Evolutionary conservation across 2,329 filamentous ascomycete genomes (phyloP).

Genomic region (Metarhizium brunneum): DNA sequence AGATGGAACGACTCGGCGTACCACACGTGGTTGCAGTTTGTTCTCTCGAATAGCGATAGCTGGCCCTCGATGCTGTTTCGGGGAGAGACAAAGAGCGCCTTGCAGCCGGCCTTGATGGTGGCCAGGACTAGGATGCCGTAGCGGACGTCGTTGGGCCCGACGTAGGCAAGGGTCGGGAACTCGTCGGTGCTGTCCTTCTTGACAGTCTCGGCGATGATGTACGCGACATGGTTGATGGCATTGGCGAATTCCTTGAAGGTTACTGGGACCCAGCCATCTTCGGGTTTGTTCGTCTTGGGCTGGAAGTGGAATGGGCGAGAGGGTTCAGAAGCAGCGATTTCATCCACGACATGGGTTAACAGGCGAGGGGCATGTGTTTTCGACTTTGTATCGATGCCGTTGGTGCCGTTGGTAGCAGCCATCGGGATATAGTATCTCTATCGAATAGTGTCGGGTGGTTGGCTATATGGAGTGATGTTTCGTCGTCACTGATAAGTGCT

Average conservation of each 20-base stretch:
- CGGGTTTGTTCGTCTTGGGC: slow-evolving; percentile 14
- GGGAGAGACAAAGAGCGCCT: slow-evolving; percentile 8
- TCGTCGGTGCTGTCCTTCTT: slow-evolving; percentile 15
- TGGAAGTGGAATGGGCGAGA: slow-evolving; percentile 29
- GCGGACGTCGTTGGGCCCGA: slow-evolving; percentile 16
- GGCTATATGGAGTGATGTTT: not conserved
- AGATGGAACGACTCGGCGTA: slow-evolving; percentile 13
- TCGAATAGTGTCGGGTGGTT: not conserved
- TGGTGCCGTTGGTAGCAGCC: not conserved
- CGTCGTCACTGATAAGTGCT: too few species aligned
- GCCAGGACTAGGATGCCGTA: slow-evolving; percentile 9
- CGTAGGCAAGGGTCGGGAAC: slow-evolving; percentile 26
- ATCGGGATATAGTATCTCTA: not conserved
- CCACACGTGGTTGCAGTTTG: slow-evolving; percentile 30
- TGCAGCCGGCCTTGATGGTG: slow-evolving; percentile 7
- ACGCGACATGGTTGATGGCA: slow-evolving; percentile 21
- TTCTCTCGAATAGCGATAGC: slow-evolving; percentile 30
- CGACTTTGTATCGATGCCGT: not conserved
- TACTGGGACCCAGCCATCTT: slow-evolving; percentile 20
- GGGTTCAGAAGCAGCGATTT: slow-evolving; percentile 14
- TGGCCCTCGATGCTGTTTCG: slow-evolving; percentile 8
- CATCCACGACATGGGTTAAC: slow-evolving; percentile 13
- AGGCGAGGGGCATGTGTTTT: slow-evolving; percentile 8
- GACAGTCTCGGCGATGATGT: slow-evolving; percentile 21
- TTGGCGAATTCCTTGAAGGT: slow-evolving; percentile 16